Conservation (phyloP, 2,329 filamentous ascomycete species). For the Paraphoma chrysanthemicola region DNA sequence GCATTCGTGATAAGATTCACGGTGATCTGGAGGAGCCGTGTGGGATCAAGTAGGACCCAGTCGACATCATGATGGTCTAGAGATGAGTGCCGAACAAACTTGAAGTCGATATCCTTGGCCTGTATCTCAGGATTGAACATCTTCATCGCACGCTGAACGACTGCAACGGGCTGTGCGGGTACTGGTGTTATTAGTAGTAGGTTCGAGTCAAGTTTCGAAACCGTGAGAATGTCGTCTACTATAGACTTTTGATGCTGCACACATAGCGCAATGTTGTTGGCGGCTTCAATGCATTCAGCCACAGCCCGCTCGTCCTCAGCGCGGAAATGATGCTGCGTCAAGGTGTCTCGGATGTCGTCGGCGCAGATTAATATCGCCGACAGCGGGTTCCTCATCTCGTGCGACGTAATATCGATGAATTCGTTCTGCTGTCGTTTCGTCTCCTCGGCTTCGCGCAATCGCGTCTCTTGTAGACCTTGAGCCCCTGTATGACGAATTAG, state of each 20-base stretch:
- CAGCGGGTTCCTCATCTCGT: conserved; percentile 46
- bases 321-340: conserved; percentile 26
- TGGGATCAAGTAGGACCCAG: conserved; percentile 52
- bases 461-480: conserved; percentile 40
- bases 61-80: conserved; percentile 44
- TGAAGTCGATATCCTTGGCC: conserved; percentile 36
- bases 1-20: conserved; percentile 54
- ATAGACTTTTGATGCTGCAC: conserved; percentile 45
- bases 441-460: conserved; percentile 38
- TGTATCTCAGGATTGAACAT: conserved; percentile 49
- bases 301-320: conserved; percentile 19
- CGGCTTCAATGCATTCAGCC: conserved; percentile 37
- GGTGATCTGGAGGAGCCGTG: conserved; percentile 52
- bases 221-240: conserved; percentile 44
- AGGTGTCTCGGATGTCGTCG: conserved; percentile 39
- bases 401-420: conserved; percentile 47
- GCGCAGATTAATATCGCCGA: conserved; percentile 43
- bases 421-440: conserved; percentile 44
- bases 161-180: conserved; percentile 42
- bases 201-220: conserved; percentile 42
- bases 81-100: conserved; percentile 42
- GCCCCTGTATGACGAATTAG: conserved; percentile 17
- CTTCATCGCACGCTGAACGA: conserved; percentile 43
- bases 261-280: conserved; percentile 51
- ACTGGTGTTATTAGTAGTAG: conserved; percentile 46